These are phyloP conservation scores for Hortiboletus flavorubellus DNA, from an alignment of 768 basidiomycete species.

Conservation along the genomic window DNA sequence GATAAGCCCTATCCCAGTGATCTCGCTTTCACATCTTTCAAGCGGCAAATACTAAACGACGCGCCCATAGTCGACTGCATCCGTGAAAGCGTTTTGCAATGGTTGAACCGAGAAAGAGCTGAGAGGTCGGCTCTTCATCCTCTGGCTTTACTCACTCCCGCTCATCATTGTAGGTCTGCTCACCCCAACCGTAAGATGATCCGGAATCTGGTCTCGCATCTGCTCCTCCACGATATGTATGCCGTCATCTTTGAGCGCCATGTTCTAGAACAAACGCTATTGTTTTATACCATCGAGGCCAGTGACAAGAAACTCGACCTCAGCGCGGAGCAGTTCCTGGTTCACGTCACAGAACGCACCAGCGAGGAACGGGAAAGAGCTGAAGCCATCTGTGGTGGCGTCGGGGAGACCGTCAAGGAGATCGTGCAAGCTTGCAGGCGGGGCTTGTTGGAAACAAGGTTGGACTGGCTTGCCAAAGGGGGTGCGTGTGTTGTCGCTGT, in stretches of 20 bases:
- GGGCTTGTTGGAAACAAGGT: conserved; percentile 43
- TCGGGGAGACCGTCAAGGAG: conserved; percentile 45
- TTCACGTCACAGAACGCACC: conserved; percentile 42
- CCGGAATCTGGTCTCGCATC: conserved; percentile 50
- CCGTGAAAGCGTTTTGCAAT: conserved; percentile 42
- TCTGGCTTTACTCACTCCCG: not conserved
- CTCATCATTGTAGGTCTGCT: conserved; percentile 29
- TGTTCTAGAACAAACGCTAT: conserved; percentile 47
- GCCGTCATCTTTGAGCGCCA: conserved; percentile 50
- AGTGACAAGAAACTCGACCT: conserved; percentile 26
- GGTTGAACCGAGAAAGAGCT: conserved; percentile 56
- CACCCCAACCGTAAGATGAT: conserved; percentile 43
- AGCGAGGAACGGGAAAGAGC: conserved; percentile 58
- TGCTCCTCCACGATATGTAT: conserved; percentile 58
- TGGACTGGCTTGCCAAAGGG: conserved; percentile 43
- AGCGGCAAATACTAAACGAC: conserved; percentile 48
- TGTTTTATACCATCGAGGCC: conserved; percentile 57
- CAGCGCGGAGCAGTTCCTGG: conserved; percentile 53
- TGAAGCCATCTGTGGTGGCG: conserved; percentile 42
- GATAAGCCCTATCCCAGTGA: conserved; percentile 34
- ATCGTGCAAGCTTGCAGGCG: conserved; percentile 54
- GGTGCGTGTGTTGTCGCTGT: conserved; percentile 34
- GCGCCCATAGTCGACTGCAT: conserved; percentile 42
- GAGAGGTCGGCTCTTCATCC: conserved; percentile 27
- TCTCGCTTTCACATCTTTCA: conserved; percentile 57